phyloP scores from a whole-genome alignment of 2,329 filamentous ascomycete species.

The Septoria petroselini region DNA sequence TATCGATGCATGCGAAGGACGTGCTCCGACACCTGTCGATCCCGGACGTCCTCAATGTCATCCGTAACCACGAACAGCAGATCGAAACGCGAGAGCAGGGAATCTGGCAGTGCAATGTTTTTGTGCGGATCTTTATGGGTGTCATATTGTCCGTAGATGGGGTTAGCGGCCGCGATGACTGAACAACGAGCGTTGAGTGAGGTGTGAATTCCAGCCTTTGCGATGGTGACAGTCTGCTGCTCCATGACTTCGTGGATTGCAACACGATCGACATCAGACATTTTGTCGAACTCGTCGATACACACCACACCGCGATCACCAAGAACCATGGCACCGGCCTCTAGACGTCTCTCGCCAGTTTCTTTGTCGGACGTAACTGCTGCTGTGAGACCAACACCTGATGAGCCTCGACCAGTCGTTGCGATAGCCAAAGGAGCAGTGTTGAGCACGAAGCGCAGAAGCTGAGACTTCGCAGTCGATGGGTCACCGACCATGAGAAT shows the following conservation, averaged over 20 bases:
- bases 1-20: slow-evolving; percentile 97
- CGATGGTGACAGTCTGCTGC: slow-evolving; percentile 98
- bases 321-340: slow-evolving; percentile 98
- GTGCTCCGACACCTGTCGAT: slow-evolving; percentile 90
- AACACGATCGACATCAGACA: slow-evolving; percentile 96
- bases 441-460: slow-evolving; percentile 93
- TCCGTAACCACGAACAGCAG: slow-evolving; percentile 96
- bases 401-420: slow-evolving; percentile 90
- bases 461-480: slow-evolving; percentile 97
- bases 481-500: slow-evolving; percentile 99
- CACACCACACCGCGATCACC: slow-evolving; percentile 95
- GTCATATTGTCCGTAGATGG: slow-evolving; percentile 97
- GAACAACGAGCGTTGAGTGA: slow-evolving; percentile 95
- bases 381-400: slow-evolving; percentile 93
- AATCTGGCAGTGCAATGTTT: slow-evolving; percentile 96
- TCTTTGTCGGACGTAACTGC: slow-evolving; percentile 97
- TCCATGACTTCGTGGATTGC: slow-evolving; percentile 99
- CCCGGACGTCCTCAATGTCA: slow-evolving; percentile 90
- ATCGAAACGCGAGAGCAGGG: slow-evolving; percentile 96
- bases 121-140: slow-evolving; percentile 98
- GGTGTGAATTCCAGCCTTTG: slow-evolving; percentile 97
- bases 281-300: slow-evolving; percentile 99
- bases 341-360: slow-evolving; percentile 87
- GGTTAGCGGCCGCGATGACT: slow-evolving; percentile 93
- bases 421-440: slow-evolving; percentile 95